Base-by-base conservation (phyloP, 352 stramenopile genomes). In the Globisporangium recalcitrans region DNA sequence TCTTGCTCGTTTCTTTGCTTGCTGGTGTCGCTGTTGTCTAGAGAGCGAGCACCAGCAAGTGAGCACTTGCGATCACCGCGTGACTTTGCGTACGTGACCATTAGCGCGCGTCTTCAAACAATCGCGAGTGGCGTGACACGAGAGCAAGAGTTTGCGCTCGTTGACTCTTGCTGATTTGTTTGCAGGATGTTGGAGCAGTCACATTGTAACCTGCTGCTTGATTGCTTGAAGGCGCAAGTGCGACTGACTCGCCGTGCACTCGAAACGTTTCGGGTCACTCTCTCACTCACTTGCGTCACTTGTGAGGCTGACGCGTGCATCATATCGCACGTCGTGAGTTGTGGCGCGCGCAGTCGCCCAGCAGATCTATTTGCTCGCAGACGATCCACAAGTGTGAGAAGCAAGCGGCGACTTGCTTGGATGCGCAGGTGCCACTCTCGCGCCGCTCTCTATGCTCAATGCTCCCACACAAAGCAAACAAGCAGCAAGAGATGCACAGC, bases 321-420 rank as follows among this genome's bases (percentile, higher is more conserved):
- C 51, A 57, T 57, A 58, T 58, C 52, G 29, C 52, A 58, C n/a
- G 51, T 57, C 19, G 51, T 38, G 16, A 10, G 29, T 32, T n/a
- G 6, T 42, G 24, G 27, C n/a, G 24, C 47, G 6, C 22, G 24
- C 11, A 53, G 47, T 34, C 21, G 47, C 26, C 48, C 48, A 54
- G 9, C 22, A 29, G 47, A 32, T 27, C 27, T 34, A 19, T 31
- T 31, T 31, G 27, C n/a, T 31, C 27, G 5, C 38, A 46, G 38
- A 46, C 38, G 38, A 46, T 46, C 38, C 38, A 42, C 14, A 2
- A 16, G 34, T 40, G 34, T 6, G 34, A 16, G 34, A 38, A 38
- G 19, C 36, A 42, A 13, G 34, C 27, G 27, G 2, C 27, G 27
- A 31, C 27, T 40, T 40, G 34, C 19, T 40, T 16, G 13, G 38